A percentile compares a stretch with the other conserved stretches of the same genome.
phyloP scores from a whole-genome alignment of 1,284 basidiomycete species.

The Trichosporon coremiiforme region DNA sequence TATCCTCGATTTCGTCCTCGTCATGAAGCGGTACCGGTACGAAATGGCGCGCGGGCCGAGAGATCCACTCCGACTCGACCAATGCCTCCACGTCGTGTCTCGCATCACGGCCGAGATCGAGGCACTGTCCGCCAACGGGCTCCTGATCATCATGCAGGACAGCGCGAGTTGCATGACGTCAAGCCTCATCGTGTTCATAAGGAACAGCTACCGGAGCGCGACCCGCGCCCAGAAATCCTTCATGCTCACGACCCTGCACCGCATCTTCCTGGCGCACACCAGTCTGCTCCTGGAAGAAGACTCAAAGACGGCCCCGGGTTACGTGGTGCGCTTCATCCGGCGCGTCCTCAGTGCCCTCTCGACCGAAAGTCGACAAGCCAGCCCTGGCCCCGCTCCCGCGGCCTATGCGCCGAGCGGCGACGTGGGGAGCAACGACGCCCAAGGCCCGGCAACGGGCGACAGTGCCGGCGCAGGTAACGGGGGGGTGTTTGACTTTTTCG shows the following conservation, averaged over 20 bases:
- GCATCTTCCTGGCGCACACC: slow-evolving; percentile 30
- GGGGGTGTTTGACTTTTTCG: slow-evolving; percentile 28
- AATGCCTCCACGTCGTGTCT: slow-evolving; percentile 36
- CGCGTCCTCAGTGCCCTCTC: slow-evolving; percentile 30
- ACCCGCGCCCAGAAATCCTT: slow-evolving; percentile 29
- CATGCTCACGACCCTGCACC: slow-evolving; percentile 32
- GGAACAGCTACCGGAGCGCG: slow-evolving; percentile 42
- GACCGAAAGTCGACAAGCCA: slow-evolving; percentile 20
- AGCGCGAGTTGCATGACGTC: slow-evolving; percentile 44
- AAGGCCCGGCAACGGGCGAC: background rate
- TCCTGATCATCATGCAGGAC: slow-evolving; percentile 47
- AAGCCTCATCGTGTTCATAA: slow-evolving; percentile 34
- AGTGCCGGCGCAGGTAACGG: background rate
- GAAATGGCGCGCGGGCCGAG: slow-evolving; percentile 24
- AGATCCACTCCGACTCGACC: slow-evolving; percentile 37
- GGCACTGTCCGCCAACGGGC: slow-evolving; percentile 36
- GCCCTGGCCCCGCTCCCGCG: slow-evolving; percentile 12
- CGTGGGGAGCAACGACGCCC: background rate
- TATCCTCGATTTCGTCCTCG: slow-evolving; percentile 43
- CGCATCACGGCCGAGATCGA: slow-evolving; percentile 43
- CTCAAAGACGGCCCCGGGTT: slow-evolving; percentile 32
- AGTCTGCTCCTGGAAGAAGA: slow-evolving; percentile 30
- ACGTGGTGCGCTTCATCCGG: slow-evolving; percentile 33
- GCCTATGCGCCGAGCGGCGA: background rate
- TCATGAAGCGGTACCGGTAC: slow-evolving; percentile 39